Evolutionary conservation across 768 basidiomycete genomes (phyloP), one percentile per base, ranked within the genome.

Genomic region (Neoboletus magnificus): DNA sequence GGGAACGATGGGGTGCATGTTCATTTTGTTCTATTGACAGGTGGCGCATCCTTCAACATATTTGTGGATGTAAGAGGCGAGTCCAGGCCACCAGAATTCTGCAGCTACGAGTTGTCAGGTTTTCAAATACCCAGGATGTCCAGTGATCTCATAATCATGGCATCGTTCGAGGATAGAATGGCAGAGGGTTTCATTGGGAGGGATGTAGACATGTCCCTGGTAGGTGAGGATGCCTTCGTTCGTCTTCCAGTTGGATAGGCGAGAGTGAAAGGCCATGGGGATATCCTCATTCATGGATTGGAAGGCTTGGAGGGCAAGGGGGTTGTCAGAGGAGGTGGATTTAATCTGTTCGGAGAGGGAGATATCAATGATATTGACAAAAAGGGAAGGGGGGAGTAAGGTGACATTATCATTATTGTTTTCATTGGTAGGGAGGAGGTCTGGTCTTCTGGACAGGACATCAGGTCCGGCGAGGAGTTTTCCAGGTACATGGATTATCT

Each of bases 121-220:
- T 18, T 43, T 43, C 0, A 43, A 13, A 1, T 16, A 27, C 1
- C 42, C 16, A 0, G 16, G 22, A 3, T 43, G 25, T 0, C 40
- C 22, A 0, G 22, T 4, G 0, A 11, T 7, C 0, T 3, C 5
- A 0, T 41, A 22, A 3, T 41, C 13, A 8, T 41, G 22, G 7
- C 40, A 41, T 1, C 7, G 1, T 0, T 15, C 0, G 1, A 41
- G 20, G 1, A 22, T 8, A 3, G 20, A 3, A 0, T 1, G 2
- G 5, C n/a, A 0, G 1, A 39, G 37, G 1, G 10, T 0, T 2
- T 4, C 11, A 20, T 20, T 2, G 0, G n/a, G 1, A 0, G 39
- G 5, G 0, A 40, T 4, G 3, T 40, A 40, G 11, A 4, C 13
- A 4, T 3, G 0, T 0, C 15, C 23, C 0, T 16, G 6, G 8